A percentile compares a stretch with the other conserved stretches of the same genome.
Conservation (phyloP, 441 rosid genomes). For the Dalechampia spathulata region DNA sequence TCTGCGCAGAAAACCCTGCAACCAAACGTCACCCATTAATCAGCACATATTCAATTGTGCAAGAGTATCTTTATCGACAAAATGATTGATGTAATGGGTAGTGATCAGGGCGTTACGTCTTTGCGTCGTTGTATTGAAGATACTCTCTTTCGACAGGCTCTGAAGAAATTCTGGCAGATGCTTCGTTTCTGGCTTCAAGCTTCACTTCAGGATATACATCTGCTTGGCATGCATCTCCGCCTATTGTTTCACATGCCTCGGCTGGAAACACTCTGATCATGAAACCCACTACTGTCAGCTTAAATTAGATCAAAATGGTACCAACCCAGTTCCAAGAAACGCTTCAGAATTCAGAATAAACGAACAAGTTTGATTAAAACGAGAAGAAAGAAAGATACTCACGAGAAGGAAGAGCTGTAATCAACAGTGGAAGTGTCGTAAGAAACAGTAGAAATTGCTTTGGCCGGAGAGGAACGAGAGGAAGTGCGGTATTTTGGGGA, state of each 20-base stretch:
- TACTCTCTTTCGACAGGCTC: conserved; percentile 58
- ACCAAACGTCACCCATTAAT: not conserved
- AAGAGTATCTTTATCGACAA: too few relatives aligned
- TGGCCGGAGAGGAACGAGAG: conserved; percentile 15
- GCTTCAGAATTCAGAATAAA: not conserved
- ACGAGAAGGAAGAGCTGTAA: conserved; percentile 54
- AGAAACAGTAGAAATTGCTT: conserved; percentile 22
- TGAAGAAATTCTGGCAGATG: conserved; percentile 18
- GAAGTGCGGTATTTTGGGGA: conserved; percentile 22
- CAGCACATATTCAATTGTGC: not conserved
- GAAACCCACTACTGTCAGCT: too few relatives aligned
- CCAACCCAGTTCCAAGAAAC: not conserved
- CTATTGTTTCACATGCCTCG: conserved; percentile 73
- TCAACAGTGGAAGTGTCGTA: conserved; percentile 39
- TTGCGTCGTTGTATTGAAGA: conserved; percentile 42
- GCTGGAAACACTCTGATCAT: conserved; percentile 66
- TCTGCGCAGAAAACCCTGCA: conserved; percentile 66
- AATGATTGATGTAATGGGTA: too few relatives aligned
- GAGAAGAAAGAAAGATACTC: conserved; percentile 12
- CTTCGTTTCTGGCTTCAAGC: conserved; percentile 28
- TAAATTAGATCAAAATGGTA: too few relatives aligned
- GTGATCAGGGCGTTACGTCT: conserved; percentile 51
- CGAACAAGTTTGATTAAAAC: not conserved
- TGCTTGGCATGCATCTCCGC: conserved; percentile 70
- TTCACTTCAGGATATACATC: conserved; percentile 61